Percentiles rank a stretch among this genome's conserved stretches.
phyloP scores from a whole-genome alignment of 352 stramenopile genomes.

The Aphanomyces invadans region DNA sequence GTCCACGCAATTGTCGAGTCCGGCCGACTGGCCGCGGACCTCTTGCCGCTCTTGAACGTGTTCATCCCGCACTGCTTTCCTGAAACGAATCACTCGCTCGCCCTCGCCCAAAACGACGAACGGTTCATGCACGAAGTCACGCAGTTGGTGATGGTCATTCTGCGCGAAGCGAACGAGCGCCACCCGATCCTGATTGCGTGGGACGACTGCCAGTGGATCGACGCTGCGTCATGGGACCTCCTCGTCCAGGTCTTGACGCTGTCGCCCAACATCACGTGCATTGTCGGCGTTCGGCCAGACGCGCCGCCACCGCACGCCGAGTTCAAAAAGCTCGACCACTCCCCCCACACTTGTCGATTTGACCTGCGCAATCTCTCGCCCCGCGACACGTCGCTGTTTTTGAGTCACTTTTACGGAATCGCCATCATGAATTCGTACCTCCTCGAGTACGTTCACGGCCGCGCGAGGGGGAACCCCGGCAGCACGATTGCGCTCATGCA shows the following conservation, averaged over 20 bases:
- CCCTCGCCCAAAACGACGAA: constrained; percentile 10
- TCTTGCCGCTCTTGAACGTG: constrained; percentile 18
- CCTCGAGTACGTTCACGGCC: constrained; percentile 59
- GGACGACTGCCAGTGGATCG: constrained; percentile 74
- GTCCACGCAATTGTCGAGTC: constrained; percentile 17
- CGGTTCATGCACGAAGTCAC: constrained; percentile 10
- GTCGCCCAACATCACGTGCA: constrained; percentile 45
- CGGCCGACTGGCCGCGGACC: not conserved
- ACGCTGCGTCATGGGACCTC: constrained; percentile 50
- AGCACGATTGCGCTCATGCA: constrained; percentile 60
- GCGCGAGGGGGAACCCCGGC: constrained; percentile 56
- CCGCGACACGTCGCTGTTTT: constrained; percentile 60
- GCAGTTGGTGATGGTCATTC: constrained; percentile 4
- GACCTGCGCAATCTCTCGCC: constrained; percentile 53
- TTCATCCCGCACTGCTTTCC: constrained; percentile 25
- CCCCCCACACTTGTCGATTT: constrained; percentile 35
- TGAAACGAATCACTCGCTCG: constrained; percentile 14
- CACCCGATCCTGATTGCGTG: constrained; percentile 63
- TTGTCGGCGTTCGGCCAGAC: constrained; percentile 42
- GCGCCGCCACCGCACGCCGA: constrained; percentile 33
- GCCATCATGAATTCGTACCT: constrained; percentile 75
- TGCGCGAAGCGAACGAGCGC: constrained; percentile 27
- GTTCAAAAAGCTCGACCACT: constrained; percentile 39
- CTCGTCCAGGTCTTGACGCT: constrained; percentile 50
- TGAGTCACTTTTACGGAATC: constrained; percentile 71